Conservation (phyloP, 495 filamentous ascomycete species). For the Aspergillus indologenus region DNA sequence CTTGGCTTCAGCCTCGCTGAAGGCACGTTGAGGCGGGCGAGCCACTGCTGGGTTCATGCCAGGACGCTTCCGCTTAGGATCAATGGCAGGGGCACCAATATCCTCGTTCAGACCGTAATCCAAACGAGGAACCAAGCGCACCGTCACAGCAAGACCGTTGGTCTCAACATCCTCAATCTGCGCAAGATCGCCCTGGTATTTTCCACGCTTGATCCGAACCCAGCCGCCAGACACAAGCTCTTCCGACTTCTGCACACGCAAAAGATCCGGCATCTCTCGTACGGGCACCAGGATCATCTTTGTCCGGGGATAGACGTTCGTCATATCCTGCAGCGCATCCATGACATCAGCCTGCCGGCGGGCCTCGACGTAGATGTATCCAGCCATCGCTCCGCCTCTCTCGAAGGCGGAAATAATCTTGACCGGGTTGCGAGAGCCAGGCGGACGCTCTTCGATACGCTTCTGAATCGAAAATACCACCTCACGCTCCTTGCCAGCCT, state of each 20-base stretch:
- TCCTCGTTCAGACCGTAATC: slow-evolving; percentile 92
- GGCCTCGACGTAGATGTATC: slow-evolving; percentile 94
- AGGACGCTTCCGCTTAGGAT: slow-evolving; percentile 75
- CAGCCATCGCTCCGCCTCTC: slow-evolving; percentile 80
- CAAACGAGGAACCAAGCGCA: slow-evolving; percentile 82
- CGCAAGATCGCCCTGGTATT: slow-evolving; percentile 86
- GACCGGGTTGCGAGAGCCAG: slow-evolving; percentile 68
- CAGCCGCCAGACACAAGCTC: slow-evolving; percentile 85
- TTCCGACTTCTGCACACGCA: slow-evolving; percentile 83
- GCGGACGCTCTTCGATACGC: slow-evolving; percentile 71
- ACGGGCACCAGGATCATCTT: slow-evolving; percentile 88
- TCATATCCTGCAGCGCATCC: slow-evolving; percentile 73
- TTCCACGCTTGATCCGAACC: slow-evolving; percentile 81
- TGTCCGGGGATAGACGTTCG: slow-evolving; percentile 77
- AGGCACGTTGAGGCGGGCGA: slow-evolving; percentile 85
- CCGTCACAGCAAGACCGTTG: slow-evolving; percentile 83
- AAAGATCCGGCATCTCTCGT: slow-evolving; percentile 93
- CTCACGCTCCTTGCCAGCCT: slow-evolving; percentile 91
- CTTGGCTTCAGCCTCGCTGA: slow-evolving; percentile 89
- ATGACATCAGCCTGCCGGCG: slow-evolving; percentile 80
- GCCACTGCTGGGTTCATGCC: slow-evolving; percentile 44
- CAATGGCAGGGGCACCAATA: slow-evolving; percentile 48
- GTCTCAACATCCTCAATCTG: slow-evolving; percentile 91
- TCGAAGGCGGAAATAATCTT: slow-evolving; percentile 87
- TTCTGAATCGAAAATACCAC: slow-evolving; percentile 82